A percentile compares a stretch with the other conserved stretches of the same genome.
Conservation (phyloP, 768 basidiomycete genomes). For the Paxillus involutus region DNA sequence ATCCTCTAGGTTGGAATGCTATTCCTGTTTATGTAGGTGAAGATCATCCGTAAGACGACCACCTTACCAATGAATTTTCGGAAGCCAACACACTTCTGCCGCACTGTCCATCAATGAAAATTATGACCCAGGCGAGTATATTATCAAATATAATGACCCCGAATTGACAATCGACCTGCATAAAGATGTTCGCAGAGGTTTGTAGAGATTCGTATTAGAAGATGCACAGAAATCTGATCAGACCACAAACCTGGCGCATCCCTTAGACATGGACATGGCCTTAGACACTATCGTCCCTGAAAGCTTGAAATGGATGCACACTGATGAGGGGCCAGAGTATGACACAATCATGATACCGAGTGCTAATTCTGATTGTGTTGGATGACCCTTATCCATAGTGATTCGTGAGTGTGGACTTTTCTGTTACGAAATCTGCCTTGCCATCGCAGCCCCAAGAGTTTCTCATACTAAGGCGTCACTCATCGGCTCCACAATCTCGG, state of each 20-base stretch:
- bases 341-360: slow-evolving; percentile 23
- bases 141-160: background rate
- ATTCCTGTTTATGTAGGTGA: slow-evolving; percentile 79
- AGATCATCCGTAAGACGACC: background rate
- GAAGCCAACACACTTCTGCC: slow-evolving; percentile 75
- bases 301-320: slow-evolving; percentile 76
- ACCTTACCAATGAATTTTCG: slow-evolving; percentile 22
- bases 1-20: slow-evolving; percentile 73
- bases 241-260: slow-evolving; percentile 32
- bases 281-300: slow-evolving; percentile 89
- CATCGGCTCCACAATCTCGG: slow-evolving; percentile 75
- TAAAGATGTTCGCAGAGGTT: slow-evolving; percentile 46
- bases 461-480: slow-evolving; percentile 91
- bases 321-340: slow-evolving; percentile 91
- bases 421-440: background rate
- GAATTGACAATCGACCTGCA: slow-evolving; percentile 1
- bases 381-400: slow-evolving; percentile 41
- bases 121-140: slow-evolving; percentile 64
- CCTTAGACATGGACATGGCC: slow-evolving; percentile 91
- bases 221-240: slow-evolving; percentile 5
- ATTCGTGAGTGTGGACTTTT: slow-evolving; percentile 55
- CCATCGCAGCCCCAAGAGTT: slow-evolving; percentile 46
- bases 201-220: background rate
- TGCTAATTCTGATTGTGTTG: slow-evolving; percentile 4
- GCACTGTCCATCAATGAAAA: slow-evolving; percentile 89